Conservation (phyloP, 768 basidiomycete species). For the Suillus luteus region DNA sequence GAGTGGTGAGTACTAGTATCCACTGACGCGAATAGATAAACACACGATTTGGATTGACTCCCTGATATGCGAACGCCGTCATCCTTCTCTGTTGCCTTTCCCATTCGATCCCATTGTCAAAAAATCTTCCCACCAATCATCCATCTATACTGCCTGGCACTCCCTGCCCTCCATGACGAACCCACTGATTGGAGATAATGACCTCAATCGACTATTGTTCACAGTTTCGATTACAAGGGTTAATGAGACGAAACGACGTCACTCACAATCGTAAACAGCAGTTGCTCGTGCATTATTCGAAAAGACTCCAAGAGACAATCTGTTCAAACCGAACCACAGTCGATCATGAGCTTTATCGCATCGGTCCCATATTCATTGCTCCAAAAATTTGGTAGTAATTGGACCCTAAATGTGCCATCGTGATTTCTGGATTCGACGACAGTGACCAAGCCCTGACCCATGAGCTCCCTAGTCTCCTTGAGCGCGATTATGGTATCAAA, state of each 20-base stretch:
- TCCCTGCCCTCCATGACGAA: slow-evolving; percentile 43
- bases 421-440: slow-evolving; percentile 30
- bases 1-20: background rate
- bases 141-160: slow-evolving; percentile 37
- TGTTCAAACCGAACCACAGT: slow-evolving; percentile 41
- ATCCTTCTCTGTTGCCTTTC: background rate
- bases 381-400: slow-evolving; percentile 36
- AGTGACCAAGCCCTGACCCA: slow-evolving; percentile 35
- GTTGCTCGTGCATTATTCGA: slow-evolving; percentile 42
- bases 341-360: slow-evolving; percentile 41
- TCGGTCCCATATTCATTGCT: slow-evolving; percentile 45
- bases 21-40: background rate
- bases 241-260: background rate
- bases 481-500: slow-evolving; percentile 32
- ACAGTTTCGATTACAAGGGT: slow-evolving; percentile 7
- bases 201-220: slow-evolving; percentile 5
- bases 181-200: slow-evolving; percentile 29
- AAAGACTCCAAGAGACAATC: slow-evolving; percentile 42
- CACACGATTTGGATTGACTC: background rate
- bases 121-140: slow-evolving; percentile 40
- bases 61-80: background rate
- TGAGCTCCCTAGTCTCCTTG: slow-evolving; percentile 32
- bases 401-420: slow-evolving; percentile 36
- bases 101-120: slow-evolving; percentile 45
- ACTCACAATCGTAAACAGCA: slow-evolving; percentile 45